These are phyloP conservation scores for Backusella circina DNA, from an alignment of 192 early-diverging fungal species.

Conservation along the genomic window DNA sequence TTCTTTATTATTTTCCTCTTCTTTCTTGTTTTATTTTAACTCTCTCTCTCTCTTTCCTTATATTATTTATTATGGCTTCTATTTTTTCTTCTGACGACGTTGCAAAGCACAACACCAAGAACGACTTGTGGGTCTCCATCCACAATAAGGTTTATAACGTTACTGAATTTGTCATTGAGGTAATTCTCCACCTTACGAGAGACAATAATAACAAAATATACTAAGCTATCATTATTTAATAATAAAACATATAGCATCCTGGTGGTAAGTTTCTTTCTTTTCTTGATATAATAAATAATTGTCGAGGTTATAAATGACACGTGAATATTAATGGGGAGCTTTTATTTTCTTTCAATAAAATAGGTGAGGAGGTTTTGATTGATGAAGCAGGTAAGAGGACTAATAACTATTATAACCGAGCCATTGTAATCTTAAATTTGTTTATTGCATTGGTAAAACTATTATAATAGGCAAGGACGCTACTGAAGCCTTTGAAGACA, in stretches of 20 bases:
- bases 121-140: slow-evolving; percentile 78
- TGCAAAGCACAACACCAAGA: slow-evolving; percentile 60
- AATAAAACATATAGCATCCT: slow-evolving; percentile 71
- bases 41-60: background rate
- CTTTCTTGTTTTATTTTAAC: background rate
- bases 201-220: background rate
- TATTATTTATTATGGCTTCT: slow-evolving; percentile 7
- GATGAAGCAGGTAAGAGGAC: slow-evolving; percentile 72
- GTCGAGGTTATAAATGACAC: background rate
- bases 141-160: slow-evolving; percentile 76
- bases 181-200: slow-evolving; percentile 13
- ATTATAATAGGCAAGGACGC: slow-evolving; percentile 66
- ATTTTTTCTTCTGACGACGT: slow-evolving; percentile 59
- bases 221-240: background rate
- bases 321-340: background rate
- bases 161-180: slow-evolving; percentile 74
- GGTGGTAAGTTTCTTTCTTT: slow-evolving; percentile 41
- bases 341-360: background rate
- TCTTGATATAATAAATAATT: background rate
- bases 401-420: background rate
- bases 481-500: slow-evolving; percentile 92
- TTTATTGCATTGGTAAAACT: background rate
- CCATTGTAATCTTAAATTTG: background rate
- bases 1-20: background rate
- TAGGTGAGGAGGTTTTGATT: slow-evolving; percentile 90